Base-by-base conservation (phyloP, 2,329 filamentous ascomycete genomes). In the Talaromyces verruculosus region DNA sequence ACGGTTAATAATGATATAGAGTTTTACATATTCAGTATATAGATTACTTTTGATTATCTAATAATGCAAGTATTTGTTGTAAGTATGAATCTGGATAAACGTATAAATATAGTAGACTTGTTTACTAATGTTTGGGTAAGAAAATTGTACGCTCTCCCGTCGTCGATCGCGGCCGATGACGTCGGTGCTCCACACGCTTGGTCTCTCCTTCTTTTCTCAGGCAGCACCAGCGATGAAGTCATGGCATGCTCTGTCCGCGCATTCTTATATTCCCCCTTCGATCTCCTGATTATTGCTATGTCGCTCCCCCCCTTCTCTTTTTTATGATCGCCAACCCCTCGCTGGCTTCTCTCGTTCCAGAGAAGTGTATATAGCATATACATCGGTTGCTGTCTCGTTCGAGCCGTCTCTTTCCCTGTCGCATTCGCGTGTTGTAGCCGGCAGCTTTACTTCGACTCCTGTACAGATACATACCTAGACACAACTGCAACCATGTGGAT, bases 401-500 rank as follows among this genome's bases (percentile, higher is more conserved):
- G 33, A 37, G 30, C n/a, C n/a, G 51, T n/a, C 15, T 45, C 28
- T 19, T 25, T 45, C 22, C 17, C 10, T 15, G 53, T 57, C 5
- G 33, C 35, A n/a, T 13, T 55, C 17, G 30, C n/a, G 13, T 33
- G 49, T n/a, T 37, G 17, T 15, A 35, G 30, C 51, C 30, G 22
- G 10, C 53, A 25, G 17, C 28, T 19, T n/a, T n/a, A 33, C 5
- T 22, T 43, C 25, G 30, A 15, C n/a, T 35, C 41, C 3, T 7
- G 13, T 8, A 8, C 17, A n/a, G n/a, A 2, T 19, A 3, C 5
- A 35, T 25, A 13, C n/a, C 28, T 6, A 39, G 1, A 57, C 19
- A n/a, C 41, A 22, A 25, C 28, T 22, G 28, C 51, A 59, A 75
- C 67, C 49, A 81, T 81, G 79, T 81, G 79, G 79, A 73, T 80